Evolutionary conservation across 352 stramenopile genomes (phyloP).

Genomic region (Phytophthora fragariaefolia): DNA sequence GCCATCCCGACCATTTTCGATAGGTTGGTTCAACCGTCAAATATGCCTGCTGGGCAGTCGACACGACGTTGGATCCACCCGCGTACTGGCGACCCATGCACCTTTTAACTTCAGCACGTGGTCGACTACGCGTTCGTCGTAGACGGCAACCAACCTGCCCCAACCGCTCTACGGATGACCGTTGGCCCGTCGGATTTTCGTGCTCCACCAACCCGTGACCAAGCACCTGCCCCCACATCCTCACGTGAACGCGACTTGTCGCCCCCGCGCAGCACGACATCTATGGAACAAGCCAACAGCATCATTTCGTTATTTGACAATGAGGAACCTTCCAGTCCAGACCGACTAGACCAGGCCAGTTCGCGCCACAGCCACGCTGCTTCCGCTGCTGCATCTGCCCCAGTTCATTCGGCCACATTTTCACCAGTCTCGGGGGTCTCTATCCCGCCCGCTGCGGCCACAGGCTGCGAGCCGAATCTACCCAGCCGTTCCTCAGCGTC

Average conservation of each 20-base stretch:
- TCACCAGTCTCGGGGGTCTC: too few species aligned
- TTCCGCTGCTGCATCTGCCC: too few species aligned
- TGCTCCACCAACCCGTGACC: neutral
- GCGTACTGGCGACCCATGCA: slow-evolving; percentile 1
- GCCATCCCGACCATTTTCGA: slow-evolving; percentile 7
- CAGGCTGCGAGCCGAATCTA: too few species aligned
- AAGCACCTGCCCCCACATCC: too few species aligned
- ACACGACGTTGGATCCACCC: slow-evolving; percentile 5
- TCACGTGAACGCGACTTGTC: neutral
- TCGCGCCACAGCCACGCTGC: too few species aligned
- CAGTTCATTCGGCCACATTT: too few species aligned
- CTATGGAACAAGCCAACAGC: neutral
- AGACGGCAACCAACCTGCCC: slow-evolving; percentile 7
- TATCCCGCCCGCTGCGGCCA: too few species aligned
- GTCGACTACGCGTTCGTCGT: slow-evolving; percentile 22
- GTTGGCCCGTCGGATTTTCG: slow-evolving; percentile 4
- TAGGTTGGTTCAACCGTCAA: neutral
- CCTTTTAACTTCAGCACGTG: slow-evolving; percentile 8
- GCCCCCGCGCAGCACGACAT: neutral
- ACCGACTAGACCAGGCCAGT: too few species aligned
- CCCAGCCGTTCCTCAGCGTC: neutral
- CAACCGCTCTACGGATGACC: neutral
- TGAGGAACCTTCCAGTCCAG: neutral
- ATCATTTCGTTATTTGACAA: neutral
- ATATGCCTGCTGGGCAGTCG: neutral